Percentiles rank a stretch among this genome's conserved stretches.
Evolutionary conservation across 306 rosid species (phyloP).

Genomic region (Cucumis cinereus): DNA sequence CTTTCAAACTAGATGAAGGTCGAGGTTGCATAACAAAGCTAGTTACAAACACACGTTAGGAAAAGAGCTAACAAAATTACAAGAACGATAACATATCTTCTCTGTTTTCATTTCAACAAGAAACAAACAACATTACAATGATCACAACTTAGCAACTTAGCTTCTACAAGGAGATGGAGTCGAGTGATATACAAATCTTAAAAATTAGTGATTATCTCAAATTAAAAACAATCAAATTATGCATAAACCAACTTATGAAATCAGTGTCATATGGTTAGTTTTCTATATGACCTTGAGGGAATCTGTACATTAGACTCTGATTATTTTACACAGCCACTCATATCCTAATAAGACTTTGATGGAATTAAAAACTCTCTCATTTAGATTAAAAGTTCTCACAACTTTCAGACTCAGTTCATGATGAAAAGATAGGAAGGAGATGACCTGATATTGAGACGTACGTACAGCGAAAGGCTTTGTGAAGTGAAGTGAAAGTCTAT

Average conservation of each 20-base stretch:
- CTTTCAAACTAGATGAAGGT: no score
- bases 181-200: no score
- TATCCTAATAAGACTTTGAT: background rate
- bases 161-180: background rate
- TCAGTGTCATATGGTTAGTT: background rate
- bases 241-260: background rate
- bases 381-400: background rate
- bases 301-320: background rate
- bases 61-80: no score
- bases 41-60: no score
- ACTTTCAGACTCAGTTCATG: background rate
- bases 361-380: background rate
- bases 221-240: background rate
- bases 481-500: slow-evolving; percentile 9
- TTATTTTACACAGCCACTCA: background rate
- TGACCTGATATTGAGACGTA: background rate
- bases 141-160: background rate
- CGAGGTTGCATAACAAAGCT: no score
- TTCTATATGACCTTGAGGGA: background rate
- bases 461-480: no score
- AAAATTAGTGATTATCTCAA: background rate
- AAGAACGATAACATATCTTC: no score
- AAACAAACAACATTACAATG: background rate
- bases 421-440: background rate
- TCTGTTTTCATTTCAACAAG: background rate